Percentiles rank a stretch among this genome's conserved stretches.
Evolutionary conservation across 106 monocot genomes (phyloP).

Genomic region (Agapanthus africanus): DNA sequence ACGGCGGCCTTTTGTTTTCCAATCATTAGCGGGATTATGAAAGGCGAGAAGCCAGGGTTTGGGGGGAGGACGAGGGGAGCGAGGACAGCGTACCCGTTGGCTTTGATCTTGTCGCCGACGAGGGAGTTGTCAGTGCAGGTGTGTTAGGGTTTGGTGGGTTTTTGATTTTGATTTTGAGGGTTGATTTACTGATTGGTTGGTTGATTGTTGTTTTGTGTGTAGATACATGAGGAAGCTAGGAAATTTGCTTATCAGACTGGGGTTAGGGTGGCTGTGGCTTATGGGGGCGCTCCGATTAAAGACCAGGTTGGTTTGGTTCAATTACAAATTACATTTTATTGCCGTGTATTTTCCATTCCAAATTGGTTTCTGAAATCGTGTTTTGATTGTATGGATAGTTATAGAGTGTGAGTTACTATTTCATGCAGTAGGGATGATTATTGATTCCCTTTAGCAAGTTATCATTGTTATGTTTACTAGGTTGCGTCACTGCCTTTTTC

Average conservation of each 20-base stretch:
- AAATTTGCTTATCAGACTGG: constrained; percentile 66
- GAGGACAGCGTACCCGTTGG: constrained; percentile 47
- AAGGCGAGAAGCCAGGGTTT: constrained; percentile 23
- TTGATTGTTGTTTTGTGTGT: constrained; percentile 1
- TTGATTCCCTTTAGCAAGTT: too few relatives aligned
- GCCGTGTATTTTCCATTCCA: too few relatives aligned
- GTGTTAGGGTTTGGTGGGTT: neutral
- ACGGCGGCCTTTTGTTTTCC: constrained; percentile 78
- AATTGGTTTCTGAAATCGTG: too few relatives aligned
- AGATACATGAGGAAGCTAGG: constrained; percentile 61
- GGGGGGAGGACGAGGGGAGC: constrained; percentile 23
- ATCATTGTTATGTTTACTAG: too few relatives aligned
- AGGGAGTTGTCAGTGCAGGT: constrained; percentile 67
- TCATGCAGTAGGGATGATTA: too few relatives aligned
- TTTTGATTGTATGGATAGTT: too few relatives aligned
- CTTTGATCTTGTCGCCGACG: constrained; percentile 66
- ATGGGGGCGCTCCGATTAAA: constrained; percentile 52
- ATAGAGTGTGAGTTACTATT: too few relatives aligned
- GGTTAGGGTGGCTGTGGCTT: constrained; percentile 54
- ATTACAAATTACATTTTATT: too few relatives aligned
- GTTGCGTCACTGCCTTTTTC: too few relatives aligned
- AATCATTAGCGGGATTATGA: constrained; percentile 70
- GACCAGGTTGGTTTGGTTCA: constrained; percentile 32
- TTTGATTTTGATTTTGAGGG: too few relatives aligned
- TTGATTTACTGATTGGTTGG: neutral